phyloP scores from a whole-genome alignment of 352 stramenopile genomes.

The Pythium rishiriense region DNA sequence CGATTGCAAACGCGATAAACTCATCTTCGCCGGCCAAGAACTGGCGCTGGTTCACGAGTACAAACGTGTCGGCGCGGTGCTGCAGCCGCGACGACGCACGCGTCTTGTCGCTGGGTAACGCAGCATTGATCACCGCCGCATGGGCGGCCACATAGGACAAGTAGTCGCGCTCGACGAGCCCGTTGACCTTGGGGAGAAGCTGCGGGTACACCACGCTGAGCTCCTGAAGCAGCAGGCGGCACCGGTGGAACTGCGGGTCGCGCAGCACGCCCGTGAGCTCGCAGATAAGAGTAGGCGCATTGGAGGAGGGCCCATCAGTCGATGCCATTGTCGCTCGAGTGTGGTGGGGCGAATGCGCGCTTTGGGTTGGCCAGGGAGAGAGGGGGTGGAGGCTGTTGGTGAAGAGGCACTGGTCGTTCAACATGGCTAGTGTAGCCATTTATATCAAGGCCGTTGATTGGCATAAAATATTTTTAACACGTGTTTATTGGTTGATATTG shows the following conservation, averaged over 20 bases:
- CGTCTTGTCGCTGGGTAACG: conserved; percentile 25
- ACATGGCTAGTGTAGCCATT: conserved; percentile 10
- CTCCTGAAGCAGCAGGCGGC: conserved; percentile 57
- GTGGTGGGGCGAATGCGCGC: neutral
- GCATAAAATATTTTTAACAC: neutral
- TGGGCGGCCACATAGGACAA: conserved; percentile 38
- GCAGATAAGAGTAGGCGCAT: conserved; percentile 30
- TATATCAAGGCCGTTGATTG: neutral
- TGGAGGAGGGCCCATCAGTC: neutral
- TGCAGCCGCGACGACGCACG: conserved; percentile 21
- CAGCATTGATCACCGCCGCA: conserved; percentile 36
- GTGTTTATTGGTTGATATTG: neutral
- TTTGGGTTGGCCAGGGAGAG: too few species aligned
- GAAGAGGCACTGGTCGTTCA: neutral
- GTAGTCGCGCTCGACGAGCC: conserved; percentile 57
- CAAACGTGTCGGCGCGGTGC: conserved; percentile 42
- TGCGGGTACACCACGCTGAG: conserved; percentile 49
- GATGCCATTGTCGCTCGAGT: neutral
- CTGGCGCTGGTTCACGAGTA: conserved; percentile 49
- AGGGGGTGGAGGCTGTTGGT: neutral
- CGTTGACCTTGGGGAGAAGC: conserved; percentile 51
- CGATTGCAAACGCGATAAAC: conserved; percentile 52
- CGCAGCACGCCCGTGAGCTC: conserved; percentile 60
- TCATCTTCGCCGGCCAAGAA: conserved; percentile 60
- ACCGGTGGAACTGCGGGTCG: conserved; percentile 65